Base-by-base conservation (phyloP, 495 filamentous ascomycete genomes). In the Penicillium flavigenum region DNA sequence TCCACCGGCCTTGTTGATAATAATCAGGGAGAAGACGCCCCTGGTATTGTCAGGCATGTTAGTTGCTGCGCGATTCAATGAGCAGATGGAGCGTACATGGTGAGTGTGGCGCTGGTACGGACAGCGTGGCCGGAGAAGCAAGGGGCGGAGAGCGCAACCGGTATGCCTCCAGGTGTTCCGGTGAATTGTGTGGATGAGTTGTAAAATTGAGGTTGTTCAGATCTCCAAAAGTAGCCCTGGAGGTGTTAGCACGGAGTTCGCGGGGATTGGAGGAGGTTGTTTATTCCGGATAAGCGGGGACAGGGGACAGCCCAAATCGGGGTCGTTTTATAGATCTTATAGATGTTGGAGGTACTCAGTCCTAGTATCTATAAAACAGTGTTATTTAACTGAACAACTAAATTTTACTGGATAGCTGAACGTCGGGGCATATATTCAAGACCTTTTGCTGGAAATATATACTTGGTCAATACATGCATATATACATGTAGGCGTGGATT, bases 1-100 rank as follows among this genome's bases (percentile, higher is more conserved):
- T 57, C 94, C 94, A 42, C 94, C 94, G 48, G 94, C 92, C 79
- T 98, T 98, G 79, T 96, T 97, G 77, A 98, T 96, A 63, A 98
- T 89, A 61, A 98, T 89, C 56, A 98, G 85, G 50, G 90, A 86
- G 75, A 93, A 91, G 67, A 98, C 88, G 54, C 90, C 87, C 94
- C 92, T 96, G 50, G n/a, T 19, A 17, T 42, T 27, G 17, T 17
- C 22, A 49, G 17, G 47, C 45, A 59, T 63, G 56, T 69, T 50
- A 67, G 64, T 48, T 32, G 56, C 54, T 50, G 31, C 17, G 47
- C 10, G 31, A 10, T 56, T 36, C 22, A 39, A 55, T 38, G n/a
- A 32, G 41, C 19, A 36, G 26, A 29, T 11, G 39, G 44, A 45
- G 54, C 63, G 52, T 58, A 69, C 66, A 69, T 69, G 49, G 38